phyloP scores from a whole-genome alignment of 768 basidiomycete species.

The Clavaria fumosa region DNA sequence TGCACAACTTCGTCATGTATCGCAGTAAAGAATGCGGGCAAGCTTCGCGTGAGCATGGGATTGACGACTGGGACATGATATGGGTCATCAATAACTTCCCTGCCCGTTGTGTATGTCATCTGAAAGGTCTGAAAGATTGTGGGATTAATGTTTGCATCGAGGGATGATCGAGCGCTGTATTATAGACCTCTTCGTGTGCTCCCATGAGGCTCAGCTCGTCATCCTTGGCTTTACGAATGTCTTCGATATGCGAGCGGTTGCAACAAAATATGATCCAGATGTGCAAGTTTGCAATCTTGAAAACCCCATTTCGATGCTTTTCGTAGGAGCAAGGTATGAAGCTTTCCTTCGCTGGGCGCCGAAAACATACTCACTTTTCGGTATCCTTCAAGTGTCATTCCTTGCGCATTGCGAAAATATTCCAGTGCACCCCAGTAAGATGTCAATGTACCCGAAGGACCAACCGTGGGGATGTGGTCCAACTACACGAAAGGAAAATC shows the following conservation, averaged over 20 bases:
- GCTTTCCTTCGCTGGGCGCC: constrained; percentile 9
- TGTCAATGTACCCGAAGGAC: constrained; percentile 10
- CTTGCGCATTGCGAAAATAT: constrained; percentile 9
- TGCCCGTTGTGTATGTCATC: constrained; percentile 5
- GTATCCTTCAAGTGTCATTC: constrained; percentile 12
- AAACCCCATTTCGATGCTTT: constrained; percentile 11
- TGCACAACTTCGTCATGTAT: constrained; percentile 5
- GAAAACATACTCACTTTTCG: constrained; percentile 11
- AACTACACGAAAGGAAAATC: no score
- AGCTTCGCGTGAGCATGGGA: constrained; percentile 3
- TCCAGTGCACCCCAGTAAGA: constrained; percentile 14
- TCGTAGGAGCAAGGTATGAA: constrained; percentile 7
- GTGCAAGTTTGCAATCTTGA: constrained; percentile 16
- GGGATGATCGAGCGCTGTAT: not conserved
- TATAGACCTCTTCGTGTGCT: constrained; percentile 8
- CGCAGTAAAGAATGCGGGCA: not conserved
- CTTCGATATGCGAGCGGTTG: constrained; percentile 11
- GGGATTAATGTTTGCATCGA: not conserved
- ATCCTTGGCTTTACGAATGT: constrained; percentile 11
- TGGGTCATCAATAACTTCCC: not conserved
- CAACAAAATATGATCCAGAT: constrained; percentile 15
- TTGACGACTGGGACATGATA: constrained; percentile 4
- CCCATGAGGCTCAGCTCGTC: constrained; percentile 7
- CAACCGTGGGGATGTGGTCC: constrained; percentile 15
- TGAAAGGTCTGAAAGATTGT: constrained; percentile 1